phyloP scores from a whole-genome alignment of 2,329 filamentous ascomycete species.

The Venturiaceae sp. region DNA sequence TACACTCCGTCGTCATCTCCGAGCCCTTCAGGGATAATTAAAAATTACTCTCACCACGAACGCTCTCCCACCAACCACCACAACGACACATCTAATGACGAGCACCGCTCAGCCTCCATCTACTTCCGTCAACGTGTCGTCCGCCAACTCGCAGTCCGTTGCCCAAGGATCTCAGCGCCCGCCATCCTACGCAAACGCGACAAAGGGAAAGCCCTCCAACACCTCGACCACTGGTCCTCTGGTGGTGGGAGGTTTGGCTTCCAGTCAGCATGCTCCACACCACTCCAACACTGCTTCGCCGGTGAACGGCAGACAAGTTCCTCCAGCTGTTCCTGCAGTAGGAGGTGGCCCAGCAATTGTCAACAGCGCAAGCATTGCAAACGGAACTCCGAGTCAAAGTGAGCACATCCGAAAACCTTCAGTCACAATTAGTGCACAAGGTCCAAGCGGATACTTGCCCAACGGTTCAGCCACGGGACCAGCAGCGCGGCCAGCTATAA shows the following conservation, averaged over 20 bases:
- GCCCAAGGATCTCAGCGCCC: constrained; percentile 38
- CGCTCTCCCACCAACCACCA: background rate
- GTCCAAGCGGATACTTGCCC: constrained; percentile 61
- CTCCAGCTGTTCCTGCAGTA: constrained; percentile 54
- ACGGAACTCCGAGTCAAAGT: constrained; percentile 49
- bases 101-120: constrained; percentile 46
- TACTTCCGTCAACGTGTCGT: constrained; percentile 33
- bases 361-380: constrained; percentile 54
- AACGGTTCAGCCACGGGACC: constrained; percentile 54
- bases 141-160: constrained; percentile 35
- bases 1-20: constrained; percentile 2
- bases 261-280: constrained; percentile 43
- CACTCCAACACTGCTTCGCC: constrained; percentile 53
- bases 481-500: constrained; percentile 53
- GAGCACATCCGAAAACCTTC: constrained; percentile 81
- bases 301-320: constrained; percentile 75
- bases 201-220: constrained; percentile 42
- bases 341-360: constrained; percentile 50
- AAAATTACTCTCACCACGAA: background rate
- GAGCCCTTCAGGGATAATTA: constrained; percentile 1
- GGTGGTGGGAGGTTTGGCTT: constrained; percentile 41
- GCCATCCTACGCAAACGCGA: constrained; percentile 53
- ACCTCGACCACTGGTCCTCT: constrained; percentile 39
- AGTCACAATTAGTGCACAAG: constrained; percentile 82
- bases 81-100: constrained; percentile 44